A percentile compares a stretch with the other conserved stretches of the same genome.
Conservation (phyloP, 768 basidiomycete species). For the Russula brevipes region DNA sequence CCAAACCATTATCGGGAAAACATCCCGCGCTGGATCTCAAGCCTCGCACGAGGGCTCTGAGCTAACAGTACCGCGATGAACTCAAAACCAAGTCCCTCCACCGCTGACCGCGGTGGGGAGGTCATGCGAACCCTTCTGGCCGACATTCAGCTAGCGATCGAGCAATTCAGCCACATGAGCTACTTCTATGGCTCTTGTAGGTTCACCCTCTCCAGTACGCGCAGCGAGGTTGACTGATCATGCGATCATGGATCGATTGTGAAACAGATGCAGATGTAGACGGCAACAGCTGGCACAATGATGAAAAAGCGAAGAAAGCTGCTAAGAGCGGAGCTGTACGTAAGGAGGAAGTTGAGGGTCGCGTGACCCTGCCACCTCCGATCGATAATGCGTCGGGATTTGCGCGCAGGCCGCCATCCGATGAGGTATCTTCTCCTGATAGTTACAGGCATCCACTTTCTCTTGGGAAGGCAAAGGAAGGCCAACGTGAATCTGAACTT, state of each 20-base stretch:
- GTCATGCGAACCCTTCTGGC: constrained; percentile 85
- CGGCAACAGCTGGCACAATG: constrained; percentile 61
- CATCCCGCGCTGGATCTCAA: constrained; percentile 25
- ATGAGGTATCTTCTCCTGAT: too few species aligned
- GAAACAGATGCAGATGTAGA: constrained; percentile 47
- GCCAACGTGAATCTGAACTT: constrained; percentile 16
- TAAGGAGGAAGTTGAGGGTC: constrained; percentile 36
- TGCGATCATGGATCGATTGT: constrained; percentile 40
- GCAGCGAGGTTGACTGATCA: constrained; percentile 42
- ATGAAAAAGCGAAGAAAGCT: constrained; percentile 56
- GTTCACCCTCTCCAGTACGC: constrained; percentile 70
- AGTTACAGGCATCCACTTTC: constrained; percentile 46
- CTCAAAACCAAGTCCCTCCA: neutral
- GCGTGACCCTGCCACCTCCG: constrained; percentile 27
- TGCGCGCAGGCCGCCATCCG: too few species aligned
- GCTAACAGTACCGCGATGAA: constrained; percentile 24
- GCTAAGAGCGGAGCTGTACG: constrained; percentile 46
- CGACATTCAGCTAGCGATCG: constrained; percentile 85
- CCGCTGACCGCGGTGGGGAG: constrained; percentile 35
- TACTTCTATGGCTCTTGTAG: constrained; percentile 54
- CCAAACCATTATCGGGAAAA: neutral
- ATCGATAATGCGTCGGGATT: neutral
- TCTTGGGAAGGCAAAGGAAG: constrained; percentile 64
- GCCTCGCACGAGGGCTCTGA: constrained; percentile 39
- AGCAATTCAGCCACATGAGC: constrained; percentile 63